Evolutionary conservation across 345 rosid genomes (phyloP).

Genomic region (Citrus mangshanensis): DNA sequence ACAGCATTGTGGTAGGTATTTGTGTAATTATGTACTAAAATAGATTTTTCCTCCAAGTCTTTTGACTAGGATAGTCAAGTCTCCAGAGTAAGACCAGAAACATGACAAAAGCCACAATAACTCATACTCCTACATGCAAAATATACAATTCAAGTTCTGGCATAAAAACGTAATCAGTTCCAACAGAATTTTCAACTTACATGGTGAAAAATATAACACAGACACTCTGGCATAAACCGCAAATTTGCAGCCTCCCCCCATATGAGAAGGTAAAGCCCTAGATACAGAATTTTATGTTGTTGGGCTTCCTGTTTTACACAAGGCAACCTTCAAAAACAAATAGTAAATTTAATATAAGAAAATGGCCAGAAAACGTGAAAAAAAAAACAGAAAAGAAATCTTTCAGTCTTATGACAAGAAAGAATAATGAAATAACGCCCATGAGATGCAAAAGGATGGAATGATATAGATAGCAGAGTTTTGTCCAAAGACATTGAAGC

Average conservation of each 20-base stretch:
- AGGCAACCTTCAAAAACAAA: slow-evolving; percentile 63
- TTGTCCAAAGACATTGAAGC: neutral
- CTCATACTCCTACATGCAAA: neutral
- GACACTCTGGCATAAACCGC: slow-evolving; percentile 94
- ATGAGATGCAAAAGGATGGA: neutral
- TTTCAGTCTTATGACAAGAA: neutral
- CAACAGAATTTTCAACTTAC: slow-evolving; percentile 45
- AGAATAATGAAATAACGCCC: neutral
- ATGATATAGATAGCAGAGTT: neutral
- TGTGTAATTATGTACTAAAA: too few relatives aligned
- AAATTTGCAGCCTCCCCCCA: slow-evolving; percentile 99
- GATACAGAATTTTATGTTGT: slow-evolving; percentile 76
- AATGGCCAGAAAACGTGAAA: neutral
- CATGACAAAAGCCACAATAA: neutral
- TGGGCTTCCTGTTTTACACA: slow-evolving; percentile 71
- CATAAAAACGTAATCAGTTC: neutral
- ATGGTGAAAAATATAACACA: slow-evolving; percentile 91
- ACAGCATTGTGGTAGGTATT: too few relatives aligned
- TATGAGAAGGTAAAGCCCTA: slow-evolving; percentile 91
- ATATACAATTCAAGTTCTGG: neutral
- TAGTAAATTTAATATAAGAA: slow-evolving; percentile 18
- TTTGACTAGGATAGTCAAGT: neutral
- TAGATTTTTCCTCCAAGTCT: too few relatives aligned
- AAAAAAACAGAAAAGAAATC: neutral
- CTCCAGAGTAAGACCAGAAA: neutral